phyloP scores from a whole-genome alignment of 768 basidiomycete genomes.

The Leccinum variicolor region DNA sequence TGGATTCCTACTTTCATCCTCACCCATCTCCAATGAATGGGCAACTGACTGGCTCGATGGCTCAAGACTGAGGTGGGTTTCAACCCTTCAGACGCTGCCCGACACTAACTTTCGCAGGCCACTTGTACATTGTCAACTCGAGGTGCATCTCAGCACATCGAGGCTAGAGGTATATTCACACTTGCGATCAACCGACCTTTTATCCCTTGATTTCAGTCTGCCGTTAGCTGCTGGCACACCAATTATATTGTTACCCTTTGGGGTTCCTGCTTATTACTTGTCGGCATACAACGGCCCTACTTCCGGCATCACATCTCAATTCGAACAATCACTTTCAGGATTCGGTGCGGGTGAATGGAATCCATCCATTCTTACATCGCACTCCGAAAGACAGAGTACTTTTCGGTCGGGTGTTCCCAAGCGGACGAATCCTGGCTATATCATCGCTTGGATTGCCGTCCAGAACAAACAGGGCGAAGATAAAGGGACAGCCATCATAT shows the following conservation, averaged over 20 bases:
- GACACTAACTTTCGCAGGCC: constrained; percentile 40
- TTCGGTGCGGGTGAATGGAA: constrained; percentile 59
- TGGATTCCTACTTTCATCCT: constrained; percentile 60
- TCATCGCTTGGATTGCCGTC: constrained; percentile 73
- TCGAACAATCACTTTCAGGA: constrained; percentile 59
- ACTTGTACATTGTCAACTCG: constrained; percentile 57
- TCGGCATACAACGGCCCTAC: constrained; percentile 69
- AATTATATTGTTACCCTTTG: constrained; percentile 66
- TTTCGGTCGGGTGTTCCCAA: constrained; percentile 18
- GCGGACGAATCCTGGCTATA: constrained; percentile 34
- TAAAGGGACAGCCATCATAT: constrained; percentile 72
- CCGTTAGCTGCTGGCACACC: constrained; percentile 60
- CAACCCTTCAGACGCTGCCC: neutral
- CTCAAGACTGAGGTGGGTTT: constrained; percentile 42
- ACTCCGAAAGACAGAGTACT: constrained; percentile 21
- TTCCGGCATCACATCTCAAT: constrained; percentile 57
- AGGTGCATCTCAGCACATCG: constrained; percentile 44
- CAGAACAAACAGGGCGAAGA: constrained; percentile 80
- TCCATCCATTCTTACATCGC: constrained; percentile 1
- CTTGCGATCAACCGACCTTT: constrained; percentile 53
- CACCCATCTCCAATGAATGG: constrained; percentile 52
- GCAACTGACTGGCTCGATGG: constrained; percentile 60
- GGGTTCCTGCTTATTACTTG: constrained; percentile 70
- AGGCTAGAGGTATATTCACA: constrained; percentile 66
- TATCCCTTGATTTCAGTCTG: constrained; percentile 41